Evolutionary conservation across 768 basidiomycete genomes (phyloP).

Genomic region (Phylloporus sp.): DNA sequence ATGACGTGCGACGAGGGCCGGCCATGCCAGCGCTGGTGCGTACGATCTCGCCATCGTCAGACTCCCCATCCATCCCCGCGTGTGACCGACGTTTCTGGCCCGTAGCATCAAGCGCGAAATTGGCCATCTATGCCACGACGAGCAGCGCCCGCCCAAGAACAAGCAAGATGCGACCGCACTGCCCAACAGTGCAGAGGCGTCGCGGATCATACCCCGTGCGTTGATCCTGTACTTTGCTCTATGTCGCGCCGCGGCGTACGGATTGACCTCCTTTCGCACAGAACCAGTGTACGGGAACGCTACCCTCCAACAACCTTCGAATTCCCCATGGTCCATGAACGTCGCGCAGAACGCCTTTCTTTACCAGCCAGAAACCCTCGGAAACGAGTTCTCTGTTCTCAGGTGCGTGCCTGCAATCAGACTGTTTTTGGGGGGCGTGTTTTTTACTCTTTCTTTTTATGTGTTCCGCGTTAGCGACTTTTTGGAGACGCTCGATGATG

Average conservation of each 20-base stretch:
- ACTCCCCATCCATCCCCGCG: background rate
- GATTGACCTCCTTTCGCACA: conserved; percentile 2
- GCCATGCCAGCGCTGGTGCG: conserved; percentile 91
- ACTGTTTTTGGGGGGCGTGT: background rate
- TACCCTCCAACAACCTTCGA: conserved; percentile 25
- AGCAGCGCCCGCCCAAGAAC: conserved; percentile 51
- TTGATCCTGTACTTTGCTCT: background rate
- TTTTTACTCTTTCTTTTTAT: no score
- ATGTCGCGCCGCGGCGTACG: background rate
- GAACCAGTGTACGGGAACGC: conserved; percentile 23
- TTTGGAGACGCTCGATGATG: conserved; percentile 81
- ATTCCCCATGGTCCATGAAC: conserved; percentile 51
- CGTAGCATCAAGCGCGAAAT: conserved; percentile 98
- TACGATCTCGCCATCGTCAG: conserved; percentile 12
- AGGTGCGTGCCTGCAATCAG: conserved; percentile 44
- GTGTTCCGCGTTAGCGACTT: conserved; percentile 56
- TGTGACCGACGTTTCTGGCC: conserved; percentile 8
- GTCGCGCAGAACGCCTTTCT: conserved; percentile 49
- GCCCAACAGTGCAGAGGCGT: conserved; percentile 28
- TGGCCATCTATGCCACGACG: conserved; percentile 90
- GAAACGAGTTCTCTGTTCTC: conserved; percentile 78
- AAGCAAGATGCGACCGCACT: conserved; percentile 36
- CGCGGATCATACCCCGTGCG: conserved; percentile 30
- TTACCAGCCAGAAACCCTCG: conserved; percentile 69
- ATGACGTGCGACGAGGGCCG: conserved; percentile 89